Conservation (phyloP, 2,329 filamentous ascomycete species). For the Furcasterigmium sp. region DNA sequence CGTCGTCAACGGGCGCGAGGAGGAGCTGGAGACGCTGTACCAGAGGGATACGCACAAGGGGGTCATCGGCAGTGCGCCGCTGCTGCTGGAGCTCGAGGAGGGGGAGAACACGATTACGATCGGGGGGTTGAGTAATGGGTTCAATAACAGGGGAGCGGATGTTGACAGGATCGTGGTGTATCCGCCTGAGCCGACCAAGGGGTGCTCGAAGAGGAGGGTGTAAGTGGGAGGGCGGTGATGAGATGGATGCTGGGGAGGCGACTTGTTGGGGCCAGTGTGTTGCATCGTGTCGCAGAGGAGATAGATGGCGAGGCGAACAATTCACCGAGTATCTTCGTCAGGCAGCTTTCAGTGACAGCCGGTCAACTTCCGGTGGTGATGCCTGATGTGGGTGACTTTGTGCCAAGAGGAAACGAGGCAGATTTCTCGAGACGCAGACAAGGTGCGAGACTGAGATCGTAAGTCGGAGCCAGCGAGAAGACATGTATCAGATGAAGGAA, state of each 20-base stretch:
- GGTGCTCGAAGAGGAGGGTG: slow-evolving; percentile 1
- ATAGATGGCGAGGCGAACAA: no score
- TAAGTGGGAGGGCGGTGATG: background rate
- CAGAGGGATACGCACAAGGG: slow-evolving; percentile 51
- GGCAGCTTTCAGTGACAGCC: no score
- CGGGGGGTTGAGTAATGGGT: slow-evolving; percentile 50
- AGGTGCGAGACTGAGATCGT: no score
- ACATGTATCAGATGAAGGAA: no score
- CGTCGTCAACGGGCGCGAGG: slow-evolving; percentile 43
- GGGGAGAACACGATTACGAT: slow-evolving; percentile 51
- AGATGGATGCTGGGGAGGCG: background rate
- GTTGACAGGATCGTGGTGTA: slow-evolving; percentile 56
- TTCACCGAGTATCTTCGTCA: no score
- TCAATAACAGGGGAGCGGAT: slow-evolving; percentile 52
- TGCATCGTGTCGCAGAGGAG: no score
- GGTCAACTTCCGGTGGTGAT: no score
- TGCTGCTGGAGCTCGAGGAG: slow-evolving; percentile 45
- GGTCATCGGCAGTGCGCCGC: slow-evolving; percentile 50
- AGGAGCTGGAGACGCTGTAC: slow-evolving; percentile 40
- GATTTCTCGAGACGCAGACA: no score
- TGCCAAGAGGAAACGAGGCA: no score
- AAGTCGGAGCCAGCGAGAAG: no score
- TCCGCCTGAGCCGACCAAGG: slow-evolving; percentile 35
- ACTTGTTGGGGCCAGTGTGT: background rate
- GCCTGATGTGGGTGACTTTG: no score